Base-by-base conservation (phyloP, 352 stramenopile genomes). In the Thalassiosira livingstoniorum region DNA sequence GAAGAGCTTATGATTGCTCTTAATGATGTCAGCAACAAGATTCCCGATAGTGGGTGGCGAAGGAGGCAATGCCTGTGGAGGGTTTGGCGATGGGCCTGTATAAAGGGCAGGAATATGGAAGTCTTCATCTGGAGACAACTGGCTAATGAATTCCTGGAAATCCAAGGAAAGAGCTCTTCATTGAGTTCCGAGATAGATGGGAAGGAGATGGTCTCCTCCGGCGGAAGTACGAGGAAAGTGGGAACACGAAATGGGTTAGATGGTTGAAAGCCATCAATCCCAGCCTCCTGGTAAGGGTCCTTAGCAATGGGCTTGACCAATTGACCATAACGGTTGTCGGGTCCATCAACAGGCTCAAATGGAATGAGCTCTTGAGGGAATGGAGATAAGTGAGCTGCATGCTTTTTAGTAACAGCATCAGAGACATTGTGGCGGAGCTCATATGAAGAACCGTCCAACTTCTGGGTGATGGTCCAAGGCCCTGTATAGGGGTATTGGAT, bases 261-360 rank as follows among this genome's bases (percentile, higher is more conserved):
- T 15, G 51, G 72, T 4, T 60, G 13, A 25, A 80, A 80, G 29
- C 72, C 72, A 43, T 60, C 32, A 4, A 73, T 61, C 34, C 61
- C 37, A 39, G 72, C 62, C 4, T 73, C 37, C 1, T 15, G 35
- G 39, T 66, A 80, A 3, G 72, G 62, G 29, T 80, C 21, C 0
- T 37, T 15, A 1, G 31, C 2, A 0, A 81, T 55, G 4, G 53
- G 53, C 5, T 34, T 7, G 43, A 65, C 43, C 4, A 75, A 51
- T 34, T 75, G 54, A 15, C 73, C 31, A 31, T 45, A 81, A 5
- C 47, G 29, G 45, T 35, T 65, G 32, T 78, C 60, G 3, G 70
- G 18, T 15, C 45, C 43, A 10, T 71, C 43, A 23, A 61, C 0
- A 5, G 34, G 45, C n/a, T 66, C 25, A 18, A 72, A 65, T n/a